These are phyloP conservation scores for Fusarium anthophilum DNA, from an alignment of 2,329 filamentous ascomycete genomes.

Conservation along the genomic window DNA sequence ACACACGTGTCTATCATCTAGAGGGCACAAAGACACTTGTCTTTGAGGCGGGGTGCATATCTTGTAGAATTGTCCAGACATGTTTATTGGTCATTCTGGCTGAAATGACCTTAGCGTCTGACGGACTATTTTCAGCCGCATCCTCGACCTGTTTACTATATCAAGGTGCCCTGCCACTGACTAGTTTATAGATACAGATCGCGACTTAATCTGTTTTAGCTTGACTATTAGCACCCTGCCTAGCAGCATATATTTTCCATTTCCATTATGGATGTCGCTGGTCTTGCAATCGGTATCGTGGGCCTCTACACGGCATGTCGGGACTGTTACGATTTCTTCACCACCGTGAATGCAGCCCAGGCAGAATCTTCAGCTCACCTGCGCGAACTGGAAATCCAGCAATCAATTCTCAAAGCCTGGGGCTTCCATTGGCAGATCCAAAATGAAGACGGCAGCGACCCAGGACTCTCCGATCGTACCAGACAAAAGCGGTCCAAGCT, in stretches of 20 bases:
- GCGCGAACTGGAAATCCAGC: not conserved
- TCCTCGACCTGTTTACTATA: not conserved
- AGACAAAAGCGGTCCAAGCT: not conserved
- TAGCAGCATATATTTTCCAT: fast-evolving
- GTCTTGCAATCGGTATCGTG: not conserved
- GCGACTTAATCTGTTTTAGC: not conserved
- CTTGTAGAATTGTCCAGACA: not conserved
- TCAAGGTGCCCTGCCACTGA: not conserved
- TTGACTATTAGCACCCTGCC: fast-evolving
- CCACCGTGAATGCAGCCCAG: not conserved
- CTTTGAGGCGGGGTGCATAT: not conserved
- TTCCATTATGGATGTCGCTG: not conserved
- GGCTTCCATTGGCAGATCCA: not conserved
- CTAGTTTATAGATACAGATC: too few relatives aligned
- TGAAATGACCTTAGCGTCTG: fast-evolving
- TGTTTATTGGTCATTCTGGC: not conserved
- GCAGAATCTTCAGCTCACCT: not conserved
- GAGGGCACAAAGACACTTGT: not conserved
- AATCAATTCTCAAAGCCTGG: not conserved
- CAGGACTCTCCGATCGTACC: not conserved
- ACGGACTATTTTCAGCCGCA: not conserved
- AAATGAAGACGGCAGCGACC: not conserved
- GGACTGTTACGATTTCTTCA: not conserved
- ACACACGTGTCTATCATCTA: not conserved
- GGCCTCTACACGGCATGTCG: not conserved